phyloP scores from a whole-genome alignment of 2,329 filamentous ascomycete genomes.

The Aaosphaeria arxii region DNA sequence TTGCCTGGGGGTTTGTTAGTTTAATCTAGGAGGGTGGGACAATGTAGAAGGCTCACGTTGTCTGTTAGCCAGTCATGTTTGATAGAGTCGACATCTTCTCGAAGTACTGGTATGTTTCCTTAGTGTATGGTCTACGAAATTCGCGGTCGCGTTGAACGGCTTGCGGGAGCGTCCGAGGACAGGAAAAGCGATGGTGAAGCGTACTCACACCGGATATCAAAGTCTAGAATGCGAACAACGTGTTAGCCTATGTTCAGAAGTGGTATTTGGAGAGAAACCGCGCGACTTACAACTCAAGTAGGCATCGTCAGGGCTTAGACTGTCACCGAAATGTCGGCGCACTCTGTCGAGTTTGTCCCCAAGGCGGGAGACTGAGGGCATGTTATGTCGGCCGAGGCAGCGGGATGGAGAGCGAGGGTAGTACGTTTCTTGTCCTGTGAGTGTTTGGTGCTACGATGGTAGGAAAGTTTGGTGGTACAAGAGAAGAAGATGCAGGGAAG shows the following conservation, averaged over 20 bases:
- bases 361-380: constrained; percentile 14
- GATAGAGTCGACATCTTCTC: constrained; percentile 83
- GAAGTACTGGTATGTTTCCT: constrained; percentile 60
- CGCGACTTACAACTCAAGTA: constrained; percentile 65
- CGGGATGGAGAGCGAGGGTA: neutral
- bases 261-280: neutral
- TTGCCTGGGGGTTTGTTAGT: constrained; percentile 59
- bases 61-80: constrained; percentile 96
- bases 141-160: neutral
- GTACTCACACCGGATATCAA: constrained; percentile 62
- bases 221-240: constrained; percentile 45
- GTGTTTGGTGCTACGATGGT: too few species aligned
- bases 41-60: constrained; percentile 57
- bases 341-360: constrained; percentile 24
- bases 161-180: neutral
- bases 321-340: constrained; percentile 25
- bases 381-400: neutral
- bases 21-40: neutral
- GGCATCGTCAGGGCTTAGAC: constrained; percentile 57
- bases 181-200: neutral
- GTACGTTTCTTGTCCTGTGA: neutral
- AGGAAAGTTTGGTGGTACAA: too few species aligned
- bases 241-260: neutral
- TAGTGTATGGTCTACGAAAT: neutral
- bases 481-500: too few species aligned